Evolutionary conservation across 2,329 filamentous ascomycete species (phyloP).

Genomic region (Fusarium neocosmosporiellum): DNA sequence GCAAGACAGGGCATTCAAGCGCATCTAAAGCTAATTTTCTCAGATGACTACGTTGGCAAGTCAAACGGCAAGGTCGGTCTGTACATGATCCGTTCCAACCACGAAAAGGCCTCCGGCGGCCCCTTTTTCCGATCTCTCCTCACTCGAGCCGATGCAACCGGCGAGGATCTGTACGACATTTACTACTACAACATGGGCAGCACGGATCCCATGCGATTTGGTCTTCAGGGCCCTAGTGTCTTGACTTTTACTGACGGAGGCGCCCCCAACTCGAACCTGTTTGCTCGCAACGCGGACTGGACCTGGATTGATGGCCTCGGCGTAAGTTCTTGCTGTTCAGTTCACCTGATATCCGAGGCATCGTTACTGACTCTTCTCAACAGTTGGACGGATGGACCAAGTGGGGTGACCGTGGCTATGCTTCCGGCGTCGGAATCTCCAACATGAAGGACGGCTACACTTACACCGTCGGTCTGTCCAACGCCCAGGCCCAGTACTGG

Average conservation of each 20-base stretch:
- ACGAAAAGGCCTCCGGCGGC: conserved; percentile 54
- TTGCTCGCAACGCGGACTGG: conserved; percentile 50
- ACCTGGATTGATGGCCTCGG: conserved; percentile 47
- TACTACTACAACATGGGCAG: conserved; percentile 58
- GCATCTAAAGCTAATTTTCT: background rate
- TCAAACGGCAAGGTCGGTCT: conserved; percentile 50
- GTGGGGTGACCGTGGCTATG: conserved; percentile 43
- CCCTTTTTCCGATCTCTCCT: conserved; percentile 54
- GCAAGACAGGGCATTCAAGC: rapidly evolving
- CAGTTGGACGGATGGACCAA: conserved; percentile 47
- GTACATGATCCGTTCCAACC: conserved; percentile 53
- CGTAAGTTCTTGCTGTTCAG: conserved; percentile 21
- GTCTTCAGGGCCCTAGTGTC: conserved; percentile 55
- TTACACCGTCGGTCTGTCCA: conserved; percentile 52
- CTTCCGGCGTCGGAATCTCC: conserved; percentile 46
- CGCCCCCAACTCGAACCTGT: conserved; percentile 51
- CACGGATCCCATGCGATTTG: conserved; percentile 54
- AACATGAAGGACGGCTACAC: conserved; percentile 54
- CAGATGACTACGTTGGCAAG: conserved; percentile 53
- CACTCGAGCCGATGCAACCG: conserved; percentile 49
- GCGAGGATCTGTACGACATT: conserved; percentile 56
- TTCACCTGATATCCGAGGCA: background rate
- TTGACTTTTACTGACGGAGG: conserved; percentile 53
- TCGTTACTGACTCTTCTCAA: background rate
- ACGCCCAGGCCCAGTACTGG: conserved; percentile 52